Conservation (phyloP, 495 filamentous ascomycete genomes). For the Podospora comata region DNA sequence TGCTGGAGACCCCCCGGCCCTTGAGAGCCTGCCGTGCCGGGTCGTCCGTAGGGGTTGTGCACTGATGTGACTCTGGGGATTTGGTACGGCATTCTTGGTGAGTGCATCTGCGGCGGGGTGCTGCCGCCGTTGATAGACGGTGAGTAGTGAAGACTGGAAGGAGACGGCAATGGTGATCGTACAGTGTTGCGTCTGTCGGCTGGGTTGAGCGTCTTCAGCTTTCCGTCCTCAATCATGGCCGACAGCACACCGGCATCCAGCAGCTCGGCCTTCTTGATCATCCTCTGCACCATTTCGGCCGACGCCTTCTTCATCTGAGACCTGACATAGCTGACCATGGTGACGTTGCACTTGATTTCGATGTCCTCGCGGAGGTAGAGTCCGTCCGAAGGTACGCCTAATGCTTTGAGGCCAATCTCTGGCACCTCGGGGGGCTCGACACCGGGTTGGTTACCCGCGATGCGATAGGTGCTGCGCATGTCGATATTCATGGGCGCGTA, state of each 20-base stretch:
- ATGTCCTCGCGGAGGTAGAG: conserved; percentile 75
- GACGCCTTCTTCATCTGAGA: conserved; percentile 64
- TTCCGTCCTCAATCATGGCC: conserved; percentile 51
- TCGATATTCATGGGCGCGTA: conserved; percentile 61
- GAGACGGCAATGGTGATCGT: conserved; percentile 33
- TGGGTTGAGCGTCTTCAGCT: conserved; percentile 49
- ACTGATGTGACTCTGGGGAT: conserved; percentile 39
- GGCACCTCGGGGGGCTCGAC: conserved; percentile 54
- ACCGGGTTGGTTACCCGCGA: conserved; percentile 60
- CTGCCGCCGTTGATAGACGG: conserved; percentile 24
- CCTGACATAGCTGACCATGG: conserved; percentile 66
- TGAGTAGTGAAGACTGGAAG: conserved; percentile 27
- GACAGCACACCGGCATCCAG: conserved; percentile 47
- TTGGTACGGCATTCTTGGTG: conserved; percentile 41
- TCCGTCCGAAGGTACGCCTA: conserved; percentile 57
- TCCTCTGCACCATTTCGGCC: conserved; percentile 59
- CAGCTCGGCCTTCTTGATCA: conserved; percentile 64
- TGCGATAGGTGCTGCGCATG: conserved; percentile 50
- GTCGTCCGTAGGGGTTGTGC: conserved; percentile 19
- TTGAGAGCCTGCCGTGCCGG: conserved; percentile 25
- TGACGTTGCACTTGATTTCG: conserved; percentile 68
- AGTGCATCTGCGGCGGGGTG: conserved; percentile 32
- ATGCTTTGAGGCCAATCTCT: conserved; percentile 53
- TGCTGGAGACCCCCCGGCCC: conserved; percentile 2
- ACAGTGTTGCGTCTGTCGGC: conserved; percentile 36